Conservation (phyloP, 1,284 basidiomycete species). For the Ustilago esculenta region DNA sequence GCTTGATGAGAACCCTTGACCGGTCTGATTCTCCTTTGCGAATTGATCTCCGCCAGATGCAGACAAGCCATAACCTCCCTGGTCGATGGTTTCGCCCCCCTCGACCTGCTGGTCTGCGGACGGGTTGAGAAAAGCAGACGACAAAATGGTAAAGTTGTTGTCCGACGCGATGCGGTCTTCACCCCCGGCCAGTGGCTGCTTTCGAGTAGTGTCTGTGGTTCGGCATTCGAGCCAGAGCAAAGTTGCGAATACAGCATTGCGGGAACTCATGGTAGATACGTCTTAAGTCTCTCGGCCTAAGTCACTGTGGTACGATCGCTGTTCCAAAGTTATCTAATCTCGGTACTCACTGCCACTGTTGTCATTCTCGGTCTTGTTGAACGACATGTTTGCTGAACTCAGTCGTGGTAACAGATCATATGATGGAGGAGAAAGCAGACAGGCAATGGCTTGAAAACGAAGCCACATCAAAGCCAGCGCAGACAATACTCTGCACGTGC, state of each 20-base stretch:
- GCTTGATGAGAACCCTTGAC: constrained; percentile 35
- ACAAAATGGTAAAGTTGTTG: constrained; percentile 43
- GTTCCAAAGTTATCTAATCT: no score
- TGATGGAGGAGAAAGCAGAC: background rate
- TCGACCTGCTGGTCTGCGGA: constrained; percentile 16
- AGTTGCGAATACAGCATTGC: background rate
- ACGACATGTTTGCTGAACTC: constrained; percentile 11
- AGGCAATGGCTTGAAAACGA: no score
- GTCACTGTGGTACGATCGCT: no score
- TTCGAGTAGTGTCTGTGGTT: constrained; percentile 20
- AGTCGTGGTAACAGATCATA: background rate
- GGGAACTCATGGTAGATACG: background rate
- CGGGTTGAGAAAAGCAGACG: constrained; percentile 32
- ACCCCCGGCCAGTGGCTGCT: constrained; percentile 31
- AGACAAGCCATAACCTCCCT: constrained; percentile 40
- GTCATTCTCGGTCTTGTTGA: constrained; percentile 2
- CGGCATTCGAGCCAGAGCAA: background rate
- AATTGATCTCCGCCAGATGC: constrained; percentile 42
- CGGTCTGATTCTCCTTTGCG: constrained; percentile 38
- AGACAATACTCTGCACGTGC: no score
- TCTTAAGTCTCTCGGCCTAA: no score
- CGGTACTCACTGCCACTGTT: constrained; percentile 30
- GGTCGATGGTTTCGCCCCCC: constrained; percentile 36
- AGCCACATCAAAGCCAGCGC: no score
- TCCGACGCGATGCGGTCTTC: constrained; percentile 40